These are phyloP conservation scores for Parsonsia alboflavescens DNA, from an alignment of 257 asterid species.

Conservation along the genomic window DNA sequence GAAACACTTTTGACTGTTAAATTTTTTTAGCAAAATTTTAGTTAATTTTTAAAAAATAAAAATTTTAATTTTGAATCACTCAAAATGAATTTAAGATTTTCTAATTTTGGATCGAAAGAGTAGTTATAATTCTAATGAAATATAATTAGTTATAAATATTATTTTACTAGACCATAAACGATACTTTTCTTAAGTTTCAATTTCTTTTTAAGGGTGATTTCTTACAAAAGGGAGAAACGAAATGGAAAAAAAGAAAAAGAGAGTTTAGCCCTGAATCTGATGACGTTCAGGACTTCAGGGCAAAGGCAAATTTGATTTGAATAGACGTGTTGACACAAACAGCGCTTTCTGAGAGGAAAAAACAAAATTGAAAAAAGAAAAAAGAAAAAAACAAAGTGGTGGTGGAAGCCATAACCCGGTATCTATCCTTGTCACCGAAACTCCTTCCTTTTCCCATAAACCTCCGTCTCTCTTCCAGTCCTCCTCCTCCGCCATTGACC, in stretches of 20 bases:
- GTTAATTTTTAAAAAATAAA: too few relatives aligned
- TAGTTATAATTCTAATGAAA: too few relatives aligned
- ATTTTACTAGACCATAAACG: too few relatives aligned
- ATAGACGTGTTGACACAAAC: neutral
- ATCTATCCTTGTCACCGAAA: neutral
- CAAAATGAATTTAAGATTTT: too few relatives aligned
- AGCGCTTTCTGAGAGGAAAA: slow-evolving; percentile 8
- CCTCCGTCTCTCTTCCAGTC: neutral
- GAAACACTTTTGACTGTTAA: too few relatives aligned
- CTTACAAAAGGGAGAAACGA: neutral
- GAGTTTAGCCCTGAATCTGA: neutral
- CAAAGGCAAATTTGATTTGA: neutral
- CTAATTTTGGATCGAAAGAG: too few relatives aligned
- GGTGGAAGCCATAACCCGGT: slow-evolving; percentile 6
- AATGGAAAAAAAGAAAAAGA: neutral
- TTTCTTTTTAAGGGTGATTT: too few relatives aligned
- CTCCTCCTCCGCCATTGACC: slow-evolving; percentile 20
- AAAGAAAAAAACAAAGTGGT: neutral
- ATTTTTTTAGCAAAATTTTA: too few relatives aligned
- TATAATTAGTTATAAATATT: too few relatives aligned
- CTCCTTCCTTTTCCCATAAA: slow-evolving; percentile 3
- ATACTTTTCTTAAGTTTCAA: too few relatives aligned
- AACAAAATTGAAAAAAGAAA: too few relatives aligned
- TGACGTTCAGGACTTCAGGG: neutral
- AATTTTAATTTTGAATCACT: too few relatives aligned